Percentiles rank a stretch among this genome's conserved stretches.
Conservation (phyloP, 2,329 filamentous ascomycete species). For the Phialophora chinensis region DNA sequence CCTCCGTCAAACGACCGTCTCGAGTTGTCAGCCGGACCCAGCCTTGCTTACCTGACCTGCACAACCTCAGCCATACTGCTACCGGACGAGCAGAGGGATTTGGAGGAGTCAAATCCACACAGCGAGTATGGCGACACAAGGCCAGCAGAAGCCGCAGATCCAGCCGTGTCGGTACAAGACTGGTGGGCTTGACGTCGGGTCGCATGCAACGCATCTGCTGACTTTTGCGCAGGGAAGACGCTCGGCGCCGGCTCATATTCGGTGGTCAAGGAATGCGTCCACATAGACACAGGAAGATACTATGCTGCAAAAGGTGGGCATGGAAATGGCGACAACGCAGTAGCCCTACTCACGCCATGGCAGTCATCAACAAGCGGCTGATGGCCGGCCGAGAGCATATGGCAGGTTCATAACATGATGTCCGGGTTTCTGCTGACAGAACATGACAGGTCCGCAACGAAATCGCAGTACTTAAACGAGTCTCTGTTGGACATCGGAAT, state of each 20-base stretch:
- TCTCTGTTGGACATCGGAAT: constrained; percentile 99
- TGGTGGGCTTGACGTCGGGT: constrained; percentile 45
- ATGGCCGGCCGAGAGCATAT: constrained; percentile 99
- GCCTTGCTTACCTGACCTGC: constrained; percentile 7
- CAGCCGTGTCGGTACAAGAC: constrained; percentile 99
- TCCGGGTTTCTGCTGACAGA: constrained; percentile 22
- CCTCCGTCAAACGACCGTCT: background rate
- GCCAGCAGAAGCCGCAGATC: constrained; percentile 63
- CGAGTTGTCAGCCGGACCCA: constrained; percentile 1
- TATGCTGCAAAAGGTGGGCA: constrained; percentile 81
- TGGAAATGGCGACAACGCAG: background rate
- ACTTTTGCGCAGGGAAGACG: constrained; percentile 70
- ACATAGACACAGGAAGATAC: constrained; percentile 96
- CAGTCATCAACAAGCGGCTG: constrained; percentile 94
- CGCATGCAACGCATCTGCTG: constrained; percentile 14
- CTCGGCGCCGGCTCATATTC: constrained; percentile 96
- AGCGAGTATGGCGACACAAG: constrained; percentile 12
- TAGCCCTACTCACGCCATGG: constrained; percentile 11
- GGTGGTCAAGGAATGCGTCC: constrained; percentile 97
- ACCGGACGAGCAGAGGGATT: background rate
- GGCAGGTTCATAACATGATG: constrained; percentile 60
- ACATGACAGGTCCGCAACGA: constrained; percentile 84
- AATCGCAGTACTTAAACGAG: constrained; percentile 93
- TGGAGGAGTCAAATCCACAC: background rate
- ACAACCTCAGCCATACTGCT: background rate